These are phyloP conservation scores for Wickerhamomyces alni DNA, from an alignment of 805 yeast genomes.

Conservation along the genomic window DNA sequence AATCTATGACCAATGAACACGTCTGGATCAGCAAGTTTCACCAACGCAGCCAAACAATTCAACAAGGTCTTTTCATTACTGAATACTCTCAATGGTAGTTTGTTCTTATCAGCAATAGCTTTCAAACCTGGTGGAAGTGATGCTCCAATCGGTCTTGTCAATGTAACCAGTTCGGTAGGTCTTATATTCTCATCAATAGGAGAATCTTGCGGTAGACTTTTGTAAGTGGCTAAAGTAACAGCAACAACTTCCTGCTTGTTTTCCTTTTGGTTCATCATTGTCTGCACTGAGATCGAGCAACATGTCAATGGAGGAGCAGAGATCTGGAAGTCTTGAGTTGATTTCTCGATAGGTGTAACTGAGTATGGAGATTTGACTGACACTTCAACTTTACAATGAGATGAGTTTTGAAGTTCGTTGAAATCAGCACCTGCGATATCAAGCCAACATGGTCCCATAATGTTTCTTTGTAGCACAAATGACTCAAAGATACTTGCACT, in stretches of 20 bases:
- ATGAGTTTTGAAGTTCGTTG: conserved; percentile 48
- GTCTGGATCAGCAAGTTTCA: conserved; percentile 82
- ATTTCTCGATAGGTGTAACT: conserved; percentile 42
- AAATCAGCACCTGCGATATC: conserved; percentile 64
- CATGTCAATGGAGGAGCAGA: conserved; percentile 65
- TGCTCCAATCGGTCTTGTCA: conserved; percentile 73
- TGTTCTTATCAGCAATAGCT: conserved; percentile 49
- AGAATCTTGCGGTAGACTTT: conserved; percentile 66
- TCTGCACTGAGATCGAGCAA: conserved; percentile 72
- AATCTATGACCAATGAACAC: conserved; percentile 82
- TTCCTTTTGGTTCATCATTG: conserved; percentile 65
- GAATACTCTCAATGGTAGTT: conserved; percentile 48
- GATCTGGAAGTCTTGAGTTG: conserved; percentile 28
- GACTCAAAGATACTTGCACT: conserved; percentile 72
- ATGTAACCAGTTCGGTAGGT: conserved; percentile 60
- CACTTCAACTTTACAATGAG: conserved; percentile 80
- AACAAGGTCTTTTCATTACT: conserved; percentile 72
- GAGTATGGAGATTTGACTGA: conserved; percentile 43
- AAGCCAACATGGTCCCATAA: conserved; percentile 99
- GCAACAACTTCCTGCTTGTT: conserved; percentile 86
- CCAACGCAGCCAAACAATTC: conserved; percentile 63
- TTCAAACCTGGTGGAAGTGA: conserved; percentile 75
- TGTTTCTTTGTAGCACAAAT: conserved; percentile 71
- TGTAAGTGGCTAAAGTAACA: conserved; percentile 69
- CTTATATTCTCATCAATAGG: conserved; percentile 56